A percentile compares a stretch with the other conserved stretches of the same genome.
phyloP scores from a whole-genome alignment of 257 asterid genomes.

The Penstemon barbatus region DNA sequence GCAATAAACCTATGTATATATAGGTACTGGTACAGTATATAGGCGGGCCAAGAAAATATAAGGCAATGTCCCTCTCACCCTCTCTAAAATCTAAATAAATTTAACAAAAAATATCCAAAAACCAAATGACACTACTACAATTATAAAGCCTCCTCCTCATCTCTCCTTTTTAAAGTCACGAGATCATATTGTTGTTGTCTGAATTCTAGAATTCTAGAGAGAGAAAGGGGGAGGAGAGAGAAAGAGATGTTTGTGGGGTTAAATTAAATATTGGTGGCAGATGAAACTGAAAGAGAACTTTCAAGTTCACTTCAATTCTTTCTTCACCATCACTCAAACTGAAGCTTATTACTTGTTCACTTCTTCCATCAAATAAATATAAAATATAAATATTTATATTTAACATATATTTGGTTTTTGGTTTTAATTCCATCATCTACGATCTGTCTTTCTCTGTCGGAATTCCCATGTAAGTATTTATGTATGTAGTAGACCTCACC shows the following conservation, averaged over 20 bases:
- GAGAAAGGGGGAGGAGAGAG: conserved; percentile 35
- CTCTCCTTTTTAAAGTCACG: conserved; percentile 78
- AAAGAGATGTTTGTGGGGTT: conserved; percentile 43
- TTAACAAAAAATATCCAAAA: conserved; percentile 7
- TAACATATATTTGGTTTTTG: neutral
- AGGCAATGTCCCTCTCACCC: conserved; percentile 62
- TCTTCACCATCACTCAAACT: conserved; percentile 76
- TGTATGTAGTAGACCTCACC: conserved; percentile 36
- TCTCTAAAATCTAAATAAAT: too few species aligned
- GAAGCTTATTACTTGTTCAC: conserved; percentile 10
- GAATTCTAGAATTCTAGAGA: conserved; percentile 52
- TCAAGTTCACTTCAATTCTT: conserved; percentile 43
- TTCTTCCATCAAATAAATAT: too few species aligned
- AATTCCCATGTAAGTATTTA: conserved; percentile 54
- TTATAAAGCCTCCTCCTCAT: conserved; percentile 22
- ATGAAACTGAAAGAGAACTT: conserved; percentile 65
- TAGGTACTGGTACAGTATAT: too few species aligned
- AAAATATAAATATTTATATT: too few species aligned
- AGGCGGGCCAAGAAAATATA: conserved; percentile 30
- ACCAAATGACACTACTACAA: conserved; percentile 39
- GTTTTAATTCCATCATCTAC: neutral
- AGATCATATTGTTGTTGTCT: conserved; percentile 46
- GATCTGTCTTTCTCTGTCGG: conserved; percentile 69
- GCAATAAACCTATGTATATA: conserved; percentile 44
- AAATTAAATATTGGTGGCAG: conserved; percentile 46